phyloP scores from a whole-genome alignment of 768 basidiomycete species.

The Lactarius hatsudake region DNA sequence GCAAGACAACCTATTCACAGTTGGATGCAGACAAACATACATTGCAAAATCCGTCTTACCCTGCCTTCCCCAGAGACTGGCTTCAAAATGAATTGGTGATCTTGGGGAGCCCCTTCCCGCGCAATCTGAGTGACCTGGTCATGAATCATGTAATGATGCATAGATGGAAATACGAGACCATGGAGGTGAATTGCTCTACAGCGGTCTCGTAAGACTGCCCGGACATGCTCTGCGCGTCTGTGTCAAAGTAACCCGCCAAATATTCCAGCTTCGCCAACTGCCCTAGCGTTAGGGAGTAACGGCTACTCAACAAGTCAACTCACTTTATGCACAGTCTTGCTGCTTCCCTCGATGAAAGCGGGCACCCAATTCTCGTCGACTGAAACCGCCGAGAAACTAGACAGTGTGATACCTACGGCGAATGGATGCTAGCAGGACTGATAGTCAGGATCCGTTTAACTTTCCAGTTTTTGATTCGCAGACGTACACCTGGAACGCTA shows the following conservation, averaged over 20 bases:
- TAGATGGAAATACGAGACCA: conserved; percentile 43
- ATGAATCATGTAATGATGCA: neutral
- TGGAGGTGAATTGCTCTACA: conserved; percentile 66
- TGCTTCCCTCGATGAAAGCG: conserved; percentile 88
- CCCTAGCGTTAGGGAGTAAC: conserved; percentile 9
- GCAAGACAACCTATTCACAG: conserved; percentile 68
- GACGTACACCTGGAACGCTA: conserved; percentile 85
- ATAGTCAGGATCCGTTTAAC: neutral
- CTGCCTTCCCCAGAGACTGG: conserved; percentile 95
- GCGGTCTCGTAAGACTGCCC: conserved; percentile 63
- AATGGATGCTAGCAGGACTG: conserved; percentile 77
- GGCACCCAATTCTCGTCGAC: conserved; percentile 86
- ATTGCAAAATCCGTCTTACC: conserved; percentile 42
- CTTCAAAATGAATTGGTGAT: conserved; percentile 92
- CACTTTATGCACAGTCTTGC: conserved; percentile 88
- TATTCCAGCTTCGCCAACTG: conserved; percentile 85
- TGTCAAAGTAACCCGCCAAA: conserved; percentile 92
- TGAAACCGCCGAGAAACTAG: conserved; percentile 84
- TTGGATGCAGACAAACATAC: conserved; percentile 8
- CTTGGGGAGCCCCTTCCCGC: conserved; percentile 42
- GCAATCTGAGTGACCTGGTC: conserved; percentile 43
- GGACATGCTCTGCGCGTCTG: conserved; percentile 79
- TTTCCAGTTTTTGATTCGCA: conserved; percentile 5
- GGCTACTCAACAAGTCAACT: neutral
- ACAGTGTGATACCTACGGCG: conserved; percentile 84